Base-by-base conservation (phyloP, 1,284 basidiomycete species). In the Trichosporon asahii region DNA sequence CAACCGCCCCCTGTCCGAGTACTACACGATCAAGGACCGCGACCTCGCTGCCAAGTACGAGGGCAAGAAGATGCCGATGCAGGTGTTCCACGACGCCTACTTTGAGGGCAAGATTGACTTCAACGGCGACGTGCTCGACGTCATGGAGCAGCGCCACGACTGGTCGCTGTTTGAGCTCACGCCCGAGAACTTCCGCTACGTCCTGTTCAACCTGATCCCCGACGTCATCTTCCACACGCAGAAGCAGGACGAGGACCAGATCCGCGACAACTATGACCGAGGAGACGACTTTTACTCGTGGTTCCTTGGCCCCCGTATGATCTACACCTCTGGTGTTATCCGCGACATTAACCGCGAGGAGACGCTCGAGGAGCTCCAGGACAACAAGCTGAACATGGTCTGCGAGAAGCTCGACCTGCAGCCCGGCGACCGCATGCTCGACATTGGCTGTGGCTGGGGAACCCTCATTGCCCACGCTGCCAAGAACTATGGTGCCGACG, bases 361-460 rank as follows among this genome's bases (percentile, higher is more conserved):
- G 84, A 90, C 93, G 15, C 89, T 99, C 68, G 97, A 99, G 82
- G 88, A 96, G 79, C 89, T 99, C 46, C 97, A 99, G 86, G 96
- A 99, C 85, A 99, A 99, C 88, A 99, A 99, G 84, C 89, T 98
- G 73, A 90, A 90, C 46, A 85, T 97, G 72, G 95, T 99, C 44
- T 98, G 96, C 86, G 91, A 91, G 79, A 99, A 99, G 85, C 90
- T 99, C 74, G 88, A 91, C 80, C 88, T 99, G 69, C 86, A 97
- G 80, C 89, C 92, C 27, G 87, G 87, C 0, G 94, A 95, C 84
- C 88, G 89, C 73, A 86, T 98, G 40, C 89, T 99, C 69, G 88
- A 89, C 81, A 93, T 98, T 75, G 96, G 96, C 40, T 99, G 97
- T 81, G 97, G 97, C 65, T 99, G 96, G 97, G 97, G 96, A 35